Base-by-base conservation (phyloP, 331 rosid species). In the Cydonia oblonga region DNA sequence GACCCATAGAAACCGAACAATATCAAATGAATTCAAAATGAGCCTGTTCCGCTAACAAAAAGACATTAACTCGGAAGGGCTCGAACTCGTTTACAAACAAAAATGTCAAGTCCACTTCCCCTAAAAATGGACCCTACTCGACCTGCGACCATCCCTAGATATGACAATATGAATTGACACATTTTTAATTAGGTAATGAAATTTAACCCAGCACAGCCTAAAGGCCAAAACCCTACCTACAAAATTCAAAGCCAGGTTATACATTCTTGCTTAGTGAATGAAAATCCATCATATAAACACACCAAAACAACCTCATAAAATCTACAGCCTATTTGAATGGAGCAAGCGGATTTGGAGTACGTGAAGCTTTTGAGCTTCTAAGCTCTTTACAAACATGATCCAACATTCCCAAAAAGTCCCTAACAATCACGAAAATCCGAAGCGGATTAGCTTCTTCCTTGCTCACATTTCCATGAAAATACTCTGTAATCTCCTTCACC, bases 361-460 rank as follows among this genome's bases (percentile, higher is more conserved):
- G 91, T 1, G 89, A n/a, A 16, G 78, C 61, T 71, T 80, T 86
- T 53, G 80, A 74, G 72, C 73, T 86, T 82, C 97, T 84, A 82
- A 95, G 92, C 85, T 95, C 96, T 86, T 88, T 95, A 80, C 96
- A 95, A 13, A 95, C 96, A 82, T 86, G 82, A 77, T 95, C 96
- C 78, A 95, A 82, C 96, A 89, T 88, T 2, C 92, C 91, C 78
- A 95, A 53, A 78, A 95, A 95, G 72, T 95, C 99, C 70, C 97
- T 95, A 46, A 95, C 97, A 22, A 95, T 90, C 74, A 95, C 96
- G 81, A 95, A 95, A 11, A 95, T 95, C 71, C 96, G 64, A 58
- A 95, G 84, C 22, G 88, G 96, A 52, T 88, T 91, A 0, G 74
- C 87, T 59, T 95, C 99, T 46, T 95, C 99, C 84, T 86, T 88